Conservation (phyloP, 163 green algal species). For the Scenedesmus sp. region DNA sequence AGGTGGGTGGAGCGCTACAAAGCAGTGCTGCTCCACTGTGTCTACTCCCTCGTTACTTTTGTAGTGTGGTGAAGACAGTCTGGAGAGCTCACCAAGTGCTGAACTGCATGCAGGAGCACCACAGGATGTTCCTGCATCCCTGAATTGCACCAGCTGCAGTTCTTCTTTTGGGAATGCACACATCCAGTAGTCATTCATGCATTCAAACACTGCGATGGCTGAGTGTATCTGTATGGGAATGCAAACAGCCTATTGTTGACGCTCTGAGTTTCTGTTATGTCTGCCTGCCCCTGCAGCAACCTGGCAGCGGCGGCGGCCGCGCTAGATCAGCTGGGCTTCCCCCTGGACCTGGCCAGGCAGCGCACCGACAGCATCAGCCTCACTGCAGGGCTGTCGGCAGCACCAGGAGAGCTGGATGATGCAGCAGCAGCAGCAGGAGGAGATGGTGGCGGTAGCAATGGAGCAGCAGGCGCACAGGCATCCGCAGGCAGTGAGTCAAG, state of each 20-base stretch:
- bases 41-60: no score
- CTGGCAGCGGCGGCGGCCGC: constrained; percentile 26
- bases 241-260: background rate
- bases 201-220: no score
- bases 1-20: background rate
- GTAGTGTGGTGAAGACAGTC: no score
- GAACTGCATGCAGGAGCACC: no score
- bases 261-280: background rate
- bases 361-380: constrained; percentile 39
- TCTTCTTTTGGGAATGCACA: no score
- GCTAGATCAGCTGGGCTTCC: constrained; percentile 9
- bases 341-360: background rate
- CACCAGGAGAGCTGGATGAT: constrained; percentile 27
- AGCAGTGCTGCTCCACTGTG: no score
- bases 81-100: no score
- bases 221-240: background rate
- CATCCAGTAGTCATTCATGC: no score
- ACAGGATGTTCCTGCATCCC: no score
- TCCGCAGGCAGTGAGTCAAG: background rate
- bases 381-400: constrained; percentile 18
- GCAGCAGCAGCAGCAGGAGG: constrained; percentile 16
- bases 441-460: background rate
- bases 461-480: background rate
- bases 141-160: no score
- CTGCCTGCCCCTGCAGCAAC: background rate